These are phyloP conservation scores for Samsoniella hepiali DNA, from an alignment of 2,329 filamentous ascomycete genomes.

Conservation along the genomic window DNA sequence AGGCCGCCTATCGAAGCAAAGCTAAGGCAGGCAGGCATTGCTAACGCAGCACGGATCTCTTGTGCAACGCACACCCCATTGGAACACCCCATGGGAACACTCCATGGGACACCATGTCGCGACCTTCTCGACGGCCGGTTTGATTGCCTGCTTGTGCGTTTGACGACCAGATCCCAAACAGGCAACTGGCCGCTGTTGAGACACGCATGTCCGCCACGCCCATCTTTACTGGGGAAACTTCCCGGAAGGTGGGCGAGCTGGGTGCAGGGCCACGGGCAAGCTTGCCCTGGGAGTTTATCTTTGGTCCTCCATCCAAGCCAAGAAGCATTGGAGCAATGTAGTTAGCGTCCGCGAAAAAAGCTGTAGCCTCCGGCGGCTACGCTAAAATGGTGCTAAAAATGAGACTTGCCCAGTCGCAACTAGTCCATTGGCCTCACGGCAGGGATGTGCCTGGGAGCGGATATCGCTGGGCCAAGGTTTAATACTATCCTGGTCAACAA, in stretches of 20 bases:
- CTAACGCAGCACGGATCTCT: constrained; percentile 6
- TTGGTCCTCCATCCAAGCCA: too few species aligned
- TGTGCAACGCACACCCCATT: constrained; percentile 1
- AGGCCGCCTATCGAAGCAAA: neutral
- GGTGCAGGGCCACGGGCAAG: neutral
- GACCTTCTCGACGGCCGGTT: neutral
- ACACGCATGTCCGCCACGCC: neutral
- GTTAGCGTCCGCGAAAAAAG: neutral
- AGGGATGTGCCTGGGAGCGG: neutral
- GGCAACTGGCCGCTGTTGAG: neutral
- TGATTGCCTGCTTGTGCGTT: neutral
- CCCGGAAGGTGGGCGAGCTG: neutral
- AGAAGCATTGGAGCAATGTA: too few species aligned
- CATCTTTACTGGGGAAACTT: neutral
- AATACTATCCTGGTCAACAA: neutral
- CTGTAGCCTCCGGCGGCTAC: neutral
- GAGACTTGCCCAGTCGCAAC: neutral
- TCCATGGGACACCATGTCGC: neutral
- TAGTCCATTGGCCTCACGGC: neutral
- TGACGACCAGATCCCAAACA: neutral
- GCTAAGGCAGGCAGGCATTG: neutral
- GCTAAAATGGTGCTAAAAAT: neutral
- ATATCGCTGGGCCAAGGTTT: neutral
- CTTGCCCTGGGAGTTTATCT: neutral
- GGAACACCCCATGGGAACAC: neutral